Percentiles rank a stretch among this genome's conserved stretches.
phyloP scores from a whole-genome alignment of 176 grass and related monocot genomes.

The Carex parvula region DNA sequence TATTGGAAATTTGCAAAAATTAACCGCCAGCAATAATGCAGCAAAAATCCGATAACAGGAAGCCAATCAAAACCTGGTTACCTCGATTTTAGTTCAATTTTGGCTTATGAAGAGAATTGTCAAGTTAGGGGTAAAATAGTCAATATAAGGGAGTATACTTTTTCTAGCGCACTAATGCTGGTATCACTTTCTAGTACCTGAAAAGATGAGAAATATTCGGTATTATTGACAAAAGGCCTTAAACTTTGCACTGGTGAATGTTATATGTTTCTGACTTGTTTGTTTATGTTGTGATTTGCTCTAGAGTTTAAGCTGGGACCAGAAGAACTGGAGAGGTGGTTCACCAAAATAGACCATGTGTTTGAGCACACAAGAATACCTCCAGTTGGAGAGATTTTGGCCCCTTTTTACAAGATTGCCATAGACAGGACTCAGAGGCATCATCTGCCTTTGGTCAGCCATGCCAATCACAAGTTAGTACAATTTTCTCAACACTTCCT shows the following conservation, averaged over 20 bases:
- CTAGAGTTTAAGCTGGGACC: conserved; percentile 71
- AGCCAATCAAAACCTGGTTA: not conserved
- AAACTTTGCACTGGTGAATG: not conserved
- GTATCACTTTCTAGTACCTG: not conserved
- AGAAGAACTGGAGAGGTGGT: conserved; percentile 90
- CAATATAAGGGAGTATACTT: not conserved
- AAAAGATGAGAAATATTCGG: not conserved
- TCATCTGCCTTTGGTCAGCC: conserved; percentile 89
- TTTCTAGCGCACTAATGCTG: not conserved
- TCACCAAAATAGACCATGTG: conserved; percentile 93
- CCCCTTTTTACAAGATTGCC: conserved; percentile 75
- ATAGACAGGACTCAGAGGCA: conserved; percentile 71
- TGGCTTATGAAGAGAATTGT: not conserved
- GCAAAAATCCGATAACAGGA: not conserved
- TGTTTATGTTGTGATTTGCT: conserved; percentile 25
- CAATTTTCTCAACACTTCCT: not conserved
- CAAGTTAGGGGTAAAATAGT: not conserved
- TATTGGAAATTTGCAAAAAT: not conserved
- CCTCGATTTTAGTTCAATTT: not conserved
- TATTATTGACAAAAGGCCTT: not conserved
- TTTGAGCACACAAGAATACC: conserved; percentile 93
- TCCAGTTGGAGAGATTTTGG: conserved; percentile 79
- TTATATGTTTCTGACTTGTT: not conserved
- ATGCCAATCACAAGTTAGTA: conserved; percentile 82
- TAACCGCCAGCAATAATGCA: not conserved